These are phyloP conservation scores for Acephala macrosclerotiorum DNA, from an alignment of 2,329 filamentous ascomycete species.

Conservation along the genomic window DNA sequence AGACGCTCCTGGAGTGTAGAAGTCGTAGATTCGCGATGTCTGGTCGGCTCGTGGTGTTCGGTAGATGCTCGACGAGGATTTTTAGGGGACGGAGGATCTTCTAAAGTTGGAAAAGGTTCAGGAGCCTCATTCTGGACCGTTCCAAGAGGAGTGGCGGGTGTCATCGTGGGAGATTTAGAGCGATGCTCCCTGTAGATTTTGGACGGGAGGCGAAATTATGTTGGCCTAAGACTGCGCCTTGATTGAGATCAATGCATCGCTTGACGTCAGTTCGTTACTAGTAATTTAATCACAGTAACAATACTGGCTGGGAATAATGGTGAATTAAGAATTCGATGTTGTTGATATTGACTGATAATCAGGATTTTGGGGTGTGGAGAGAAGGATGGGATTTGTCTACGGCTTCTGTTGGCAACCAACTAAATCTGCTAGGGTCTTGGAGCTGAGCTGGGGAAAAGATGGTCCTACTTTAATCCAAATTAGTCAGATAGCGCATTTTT, in stretches of 20 bases:
- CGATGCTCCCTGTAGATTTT: slow-evolving; percentile 9
- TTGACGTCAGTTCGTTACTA: slow-evolving; percentile 3
- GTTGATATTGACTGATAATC: background rate
- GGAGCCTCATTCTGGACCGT: slow-evolving; percentile 24
- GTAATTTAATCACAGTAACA: background rate
- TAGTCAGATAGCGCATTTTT: background rate
- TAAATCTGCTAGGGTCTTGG: background rate
- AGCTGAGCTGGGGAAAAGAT: background rate
- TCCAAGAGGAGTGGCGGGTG: slow-evolving; percentile 16
- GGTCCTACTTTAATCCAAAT: background rate
- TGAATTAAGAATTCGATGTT: background rate
- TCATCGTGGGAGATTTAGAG: slow-evolving; percentile 7
- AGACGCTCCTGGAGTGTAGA: slow-evolving; percentile 39
- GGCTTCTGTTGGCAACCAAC: background rate
- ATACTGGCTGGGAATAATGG: background rate
- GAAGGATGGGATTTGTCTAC: slow-evolving; percentile 1
- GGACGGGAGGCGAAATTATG: slow-evolving; percentile 12
- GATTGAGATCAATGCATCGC: slow-evolving; percentile 16
- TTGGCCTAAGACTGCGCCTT: slow-evolving; percentile 9
- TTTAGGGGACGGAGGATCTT: slow-evolving; percentile 27
- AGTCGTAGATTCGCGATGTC: slow-evolving; percentile 19
- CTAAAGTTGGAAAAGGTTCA: slow-evolving; percentile 31
- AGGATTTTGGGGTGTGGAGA: slow-evolving; percentile 8
- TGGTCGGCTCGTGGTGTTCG: slow-evolving; percentile 19
- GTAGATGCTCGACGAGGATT: slow-evolving; percentile 23